These are phyloP conservation scores for Brasilioporus rufonigricans DNA, from an alignment of 768 basidiomycete genomes.

Conservation along the genomic window DNA sequence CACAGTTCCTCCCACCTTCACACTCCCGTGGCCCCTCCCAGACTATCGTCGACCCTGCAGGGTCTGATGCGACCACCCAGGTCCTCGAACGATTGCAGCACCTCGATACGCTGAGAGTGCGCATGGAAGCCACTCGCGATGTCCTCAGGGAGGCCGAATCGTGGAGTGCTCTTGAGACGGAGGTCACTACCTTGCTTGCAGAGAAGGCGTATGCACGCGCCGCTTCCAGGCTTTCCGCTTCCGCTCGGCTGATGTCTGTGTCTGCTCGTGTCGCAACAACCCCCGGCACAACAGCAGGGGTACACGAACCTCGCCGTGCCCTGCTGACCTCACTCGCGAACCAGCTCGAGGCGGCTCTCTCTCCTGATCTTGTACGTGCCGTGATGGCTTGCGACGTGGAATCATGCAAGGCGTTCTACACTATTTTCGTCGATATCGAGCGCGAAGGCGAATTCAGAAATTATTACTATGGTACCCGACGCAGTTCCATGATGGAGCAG, in stretches of 20 bases:
- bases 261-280: slow-evolving; percentile 86
- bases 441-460: slow-evolving; percentile 90
- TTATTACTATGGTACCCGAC: slow-evolving; percentile 88
- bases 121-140: slow-evolving; percentile 88
- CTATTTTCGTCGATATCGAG: slow-evolving; percentile 89
- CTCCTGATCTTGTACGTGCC: slow-evolving; percentile 85
- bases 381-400: slow-evolving; percentile 76
- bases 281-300: slow-evolving; percentile 9
- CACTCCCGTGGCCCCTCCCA: slow-evolving; percentile 6
- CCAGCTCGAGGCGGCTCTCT: slow-evolving; percentile 89
- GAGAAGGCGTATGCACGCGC: slow-evolving; percentile 84
- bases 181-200: slow-evolving; percentile 80
- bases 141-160: slow-evolving; percentile 94
- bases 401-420: slow-evolving; percentile 74
- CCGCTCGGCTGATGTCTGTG: slow-evolving; percentile 83
- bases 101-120: slow-evolving; percentile 77
- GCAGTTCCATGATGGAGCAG: slow-evolving; percentile 56
- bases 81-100: slow-evolving; percentile 77
- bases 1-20: slow-evolving; percentile 44
- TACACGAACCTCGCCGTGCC: slow-evolving; percentile 76
- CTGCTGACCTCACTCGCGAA: slow-evolving; percentile 94
- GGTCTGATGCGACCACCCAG: slow-evolving; percentile 48
- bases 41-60: neutral
- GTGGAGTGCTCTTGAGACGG: slow-evolving; percentile 93
- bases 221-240: slow-evolving; percentile 88